Evolutionary conservation across 768 basidiomycete species (phyloP).

Genomic region (Boletus eberwhitei): DNA sequence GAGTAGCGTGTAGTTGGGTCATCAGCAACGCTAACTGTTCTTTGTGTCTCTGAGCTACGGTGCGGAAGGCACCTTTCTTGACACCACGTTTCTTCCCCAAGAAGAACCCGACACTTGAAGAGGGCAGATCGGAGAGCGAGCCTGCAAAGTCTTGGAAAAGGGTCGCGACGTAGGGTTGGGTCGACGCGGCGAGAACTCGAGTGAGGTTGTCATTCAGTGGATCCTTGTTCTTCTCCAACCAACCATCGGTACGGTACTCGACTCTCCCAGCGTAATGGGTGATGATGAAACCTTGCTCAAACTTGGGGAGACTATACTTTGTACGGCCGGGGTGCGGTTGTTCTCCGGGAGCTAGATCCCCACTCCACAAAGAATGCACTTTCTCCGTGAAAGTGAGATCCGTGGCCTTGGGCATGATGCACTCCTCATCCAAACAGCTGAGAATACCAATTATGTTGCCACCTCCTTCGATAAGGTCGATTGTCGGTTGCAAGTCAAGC

Average conservation of each 20-base stretch:
- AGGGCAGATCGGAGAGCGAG: conserved; percentile 27
- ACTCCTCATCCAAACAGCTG: conserved; percentile 93
- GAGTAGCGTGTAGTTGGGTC: conserved; percentile 86
- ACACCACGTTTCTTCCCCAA: conserved; percentile 65
- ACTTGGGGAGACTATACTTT: conserved; percentile 85
- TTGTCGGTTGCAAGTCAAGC: conserved; percentile 94
- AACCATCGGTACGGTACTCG: conserved; percentile 92
- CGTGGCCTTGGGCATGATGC: conserved; percentile 99
- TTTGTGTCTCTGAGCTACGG: conserved; percentile 92
- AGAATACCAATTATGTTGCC: conserved; percentile 77
- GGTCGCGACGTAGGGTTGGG: conserved; percentile 74
- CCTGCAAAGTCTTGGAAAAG: conserved; percentile 85
- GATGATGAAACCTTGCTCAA: conserved; percentile 92
- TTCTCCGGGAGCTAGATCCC: conserved; percentile 40
- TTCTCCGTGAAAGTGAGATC: conserved; percentile 95
- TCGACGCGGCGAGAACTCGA: conserved; percentile 78
- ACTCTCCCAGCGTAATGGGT: conserved; percentile 97
- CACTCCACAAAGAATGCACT: conserved; percentile 72
- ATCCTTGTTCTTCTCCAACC: conserved; percentile 99
- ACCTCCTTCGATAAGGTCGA: conserved; percentile 92
- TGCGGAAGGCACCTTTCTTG: conserved; percentile 97
- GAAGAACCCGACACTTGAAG: conserved; percentile 37
- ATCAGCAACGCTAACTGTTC: conserved; percentile 92
- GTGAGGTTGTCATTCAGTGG: conserved; percentile 96
- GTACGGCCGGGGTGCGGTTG: conserved; percentile 66